Base-by-base conservation (phyloP, 2,329 filamentous ascomycete species). In the Colletotrichum truncatum region DNA sequence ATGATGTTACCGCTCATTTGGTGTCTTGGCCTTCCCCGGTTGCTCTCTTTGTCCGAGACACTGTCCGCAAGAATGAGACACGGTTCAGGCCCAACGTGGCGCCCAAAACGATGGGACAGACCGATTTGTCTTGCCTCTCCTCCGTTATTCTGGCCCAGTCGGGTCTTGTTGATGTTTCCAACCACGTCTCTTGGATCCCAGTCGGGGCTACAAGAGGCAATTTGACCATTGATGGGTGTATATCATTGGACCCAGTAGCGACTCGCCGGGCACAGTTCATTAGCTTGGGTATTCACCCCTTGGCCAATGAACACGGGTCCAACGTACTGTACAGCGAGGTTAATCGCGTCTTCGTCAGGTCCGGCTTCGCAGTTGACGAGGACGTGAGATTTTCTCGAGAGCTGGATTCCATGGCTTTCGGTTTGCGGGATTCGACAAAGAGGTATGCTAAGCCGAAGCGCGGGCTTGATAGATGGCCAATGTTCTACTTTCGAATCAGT, bases 201-300 rank as follows among this genome's bases (percentile, higher is more conserved):
- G 83, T 93, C 1, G 90, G 87, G 12, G 93, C 92, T 12, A 87
- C 87, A 0, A 87, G 88, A 1, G 81, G 85, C 0, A 80, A 81
- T 2, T 72, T 96, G 9, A 84, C 83, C 1, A 81, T 98, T 25
- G 84, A 82, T 64, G 94, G 93, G 2, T 88, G 88, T 34, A 89
- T 98, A 14, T 97, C 89, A 3, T 81, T 90, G 1, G 77, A 82
- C 1, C 93, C 94, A 0, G 86, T 87, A 16, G 90, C 93, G 1
- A 92, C 87, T 1, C 93, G 89, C 68, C 86, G 87, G 18, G 80
- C 88, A 2, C 95, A 98, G 70, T 97, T 97, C 73, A 86, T 98
- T 21, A 93, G 92, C 4, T 77, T 97, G 25, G 94, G 93, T 0
- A 85, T 94, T 7, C 80, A 84, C 8, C 93, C 94, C 0, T 70